Evolutionary conservation across 176 grass and related monocot genomes (phyloP).

Genomic region (Saccharum officinarum): DNA sequence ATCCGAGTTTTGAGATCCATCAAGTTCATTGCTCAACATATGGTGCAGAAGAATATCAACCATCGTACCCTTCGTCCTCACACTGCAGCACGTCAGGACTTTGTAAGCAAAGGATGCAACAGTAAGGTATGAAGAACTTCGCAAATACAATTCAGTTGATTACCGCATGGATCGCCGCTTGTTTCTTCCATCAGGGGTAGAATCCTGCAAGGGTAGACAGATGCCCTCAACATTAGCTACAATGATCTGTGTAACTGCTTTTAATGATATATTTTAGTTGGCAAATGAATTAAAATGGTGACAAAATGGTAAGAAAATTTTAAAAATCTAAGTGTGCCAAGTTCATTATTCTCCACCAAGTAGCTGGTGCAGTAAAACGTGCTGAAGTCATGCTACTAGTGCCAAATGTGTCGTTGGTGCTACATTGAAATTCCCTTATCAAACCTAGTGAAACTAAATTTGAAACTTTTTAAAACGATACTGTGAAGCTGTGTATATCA

Average conservation of each 20-base stretch:
- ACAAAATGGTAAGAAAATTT: background rate
- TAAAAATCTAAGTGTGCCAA: background rate
- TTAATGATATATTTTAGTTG: background rate
- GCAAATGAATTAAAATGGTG: background rate
- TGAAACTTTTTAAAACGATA: constrained; percentile 17
- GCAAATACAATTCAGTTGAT: constrained; percentile 34
- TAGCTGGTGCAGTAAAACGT: background rate
- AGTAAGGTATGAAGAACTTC: background rate
- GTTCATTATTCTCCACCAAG: background rate
- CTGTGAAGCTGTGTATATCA: background rate
- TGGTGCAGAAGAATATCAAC: constrained; percentile 94
- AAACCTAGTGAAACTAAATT: background rate
- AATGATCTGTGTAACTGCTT: background rate
- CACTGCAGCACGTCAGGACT: constrained; percentile 39
- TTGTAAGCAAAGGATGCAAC: constrained; percentile 12
- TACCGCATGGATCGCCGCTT: constrained; percentile 50
- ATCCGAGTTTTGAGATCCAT: constrained; percentile 49
- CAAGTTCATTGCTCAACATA: constrained; percentile 84
- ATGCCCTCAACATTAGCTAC: constrained; percentile 15
- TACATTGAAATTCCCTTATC: background rate
- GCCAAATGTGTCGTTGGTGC: background rate
- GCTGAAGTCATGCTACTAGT: background rate
- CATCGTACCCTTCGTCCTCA: constrained; percentile 60
- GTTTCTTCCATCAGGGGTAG: constrained; percentile 30
- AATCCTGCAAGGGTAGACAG: constrained; percentile 22